Evolutionary conservation across 768 basidiomycete species (phyloP).

Genomic region (Podaxis mareebaensis): DNA sequence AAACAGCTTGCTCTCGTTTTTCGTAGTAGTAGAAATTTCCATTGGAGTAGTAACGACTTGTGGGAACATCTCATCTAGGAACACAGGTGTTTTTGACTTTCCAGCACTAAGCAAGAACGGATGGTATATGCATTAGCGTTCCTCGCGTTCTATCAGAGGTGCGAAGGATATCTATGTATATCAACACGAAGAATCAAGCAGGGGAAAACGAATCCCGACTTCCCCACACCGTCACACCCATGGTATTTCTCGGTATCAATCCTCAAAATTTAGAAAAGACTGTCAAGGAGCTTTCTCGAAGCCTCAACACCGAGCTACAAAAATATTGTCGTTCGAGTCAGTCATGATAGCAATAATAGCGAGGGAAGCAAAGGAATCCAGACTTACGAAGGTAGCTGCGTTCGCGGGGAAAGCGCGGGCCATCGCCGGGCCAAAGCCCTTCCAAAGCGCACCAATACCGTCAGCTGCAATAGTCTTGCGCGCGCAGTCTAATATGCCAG

Average conservation of each 20-base stretch:
- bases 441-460: conserved; percentile 89
- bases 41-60: background rate
- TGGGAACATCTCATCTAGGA: background rate
- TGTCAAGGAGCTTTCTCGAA: conserved; percentile 81
- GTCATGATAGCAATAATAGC: conserved; percentile 5
- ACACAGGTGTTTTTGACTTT: background rate
- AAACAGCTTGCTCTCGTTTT: background rate
- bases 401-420: conserved; percentile 96
- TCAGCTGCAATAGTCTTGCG: conserved; percentile 90
- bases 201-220: background rate
- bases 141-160: background rate
- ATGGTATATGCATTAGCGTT: background rate
- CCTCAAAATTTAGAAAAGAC: conserved; percentile 42
- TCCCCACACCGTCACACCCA: background rate
- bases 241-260: background rate
- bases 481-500: conserved; percentile 89
- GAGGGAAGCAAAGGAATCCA: conserved; percentile 32
- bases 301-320: conserved; percentile 88
- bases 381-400: conserved; percentile 80
- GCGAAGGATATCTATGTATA: background rate
- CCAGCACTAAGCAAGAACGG: background rate
- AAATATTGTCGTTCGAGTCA: conserved; percentile 18
- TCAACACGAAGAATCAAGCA: background rate
- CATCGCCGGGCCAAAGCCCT: conserved; percentile 98
- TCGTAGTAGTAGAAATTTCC: background rate